Conservation (phyloP, 768 basidiomycete species). For the Lactarius quietus region DNA sequence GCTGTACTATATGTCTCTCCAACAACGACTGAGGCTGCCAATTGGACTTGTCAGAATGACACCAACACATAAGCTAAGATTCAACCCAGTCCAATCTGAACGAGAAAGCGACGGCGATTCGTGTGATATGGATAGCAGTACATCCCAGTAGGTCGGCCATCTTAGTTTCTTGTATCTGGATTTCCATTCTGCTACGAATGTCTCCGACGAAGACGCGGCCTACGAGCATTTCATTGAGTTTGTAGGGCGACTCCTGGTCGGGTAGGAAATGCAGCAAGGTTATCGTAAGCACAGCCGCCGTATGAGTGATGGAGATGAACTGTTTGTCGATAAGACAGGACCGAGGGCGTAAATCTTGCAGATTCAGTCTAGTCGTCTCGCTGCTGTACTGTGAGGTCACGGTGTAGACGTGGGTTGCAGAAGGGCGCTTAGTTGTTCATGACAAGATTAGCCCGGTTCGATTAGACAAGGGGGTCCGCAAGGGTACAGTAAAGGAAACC, state of each 20-base stretch:
- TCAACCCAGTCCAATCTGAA: background rate
- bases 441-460: background rate
- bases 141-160: background rate
- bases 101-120: background rate
- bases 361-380: background rate
- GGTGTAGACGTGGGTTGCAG: background rate
- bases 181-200: background rate
- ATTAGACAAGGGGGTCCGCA: background rate
- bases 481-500: background rate
- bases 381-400: background rate
- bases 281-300: background rate
- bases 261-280: background rate
- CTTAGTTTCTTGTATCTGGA: background rate
- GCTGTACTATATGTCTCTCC: too few species aligned
- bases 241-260: background rate
- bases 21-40: too few species aligned
- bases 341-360: too few species aligned
- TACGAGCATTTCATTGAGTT: background rate
- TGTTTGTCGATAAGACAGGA: background rate
- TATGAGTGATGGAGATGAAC: background rate
- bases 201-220: background rate
- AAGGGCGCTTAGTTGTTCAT: background rate
- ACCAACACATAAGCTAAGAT: background rate
- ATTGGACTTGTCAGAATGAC: background rate
- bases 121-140: background rate